These are phyloP conservation scores for Xylaria curta DNA, from an alignment of 495 filamentous ascomycete genomes.

Conservation along the genomic window DNA sequence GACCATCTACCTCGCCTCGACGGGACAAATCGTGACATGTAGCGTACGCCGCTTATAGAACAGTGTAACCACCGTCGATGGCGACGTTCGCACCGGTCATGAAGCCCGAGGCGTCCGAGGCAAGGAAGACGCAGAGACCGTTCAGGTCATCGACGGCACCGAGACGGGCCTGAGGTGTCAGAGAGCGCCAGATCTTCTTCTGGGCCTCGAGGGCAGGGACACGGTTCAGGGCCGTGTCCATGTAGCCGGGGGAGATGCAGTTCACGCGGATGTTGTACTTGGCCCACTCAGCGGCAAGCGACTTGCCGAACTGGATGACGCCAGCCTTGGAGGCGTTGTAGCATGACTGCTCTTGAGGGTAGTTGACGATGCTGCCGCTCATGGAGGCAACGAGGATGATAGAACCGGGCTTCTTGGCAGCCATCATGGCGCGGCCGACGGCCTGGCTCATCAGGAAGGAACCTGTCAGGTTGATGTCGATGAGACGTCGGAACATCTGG, in stretches of 20 bases:
- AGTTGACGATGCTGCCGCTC: conserved; percentile 80
- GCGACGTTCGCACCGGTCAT: conserved; percentile 82
- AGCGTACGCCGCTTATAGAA: conserved; percentile 41
- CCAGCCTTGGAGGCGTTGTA: conserved; percentile 84
- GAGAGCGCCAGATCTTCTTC: conserved; percentile 78
- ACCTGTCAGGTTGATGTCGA: conserved; percentile 79
- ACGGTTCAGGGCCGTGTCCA: conserved; percentile 79
- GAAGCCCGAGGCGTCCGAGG: conserved; percentile 74
- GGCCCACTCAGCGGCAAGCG: conserved; percentile 81
- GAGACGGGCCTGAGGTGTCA: conserved; percentile 76
- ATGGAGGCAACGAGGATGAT: conserved; percentile 79
- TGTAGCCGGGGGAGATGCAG: conserved; percentile 79
- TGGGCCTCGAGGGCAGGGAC: conserved; percentile 75
- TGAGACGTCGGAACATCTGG: conserved; percentile 69
- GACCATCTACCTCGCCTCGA: neutral
- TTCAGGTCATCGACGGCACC: conserved; percentile 80
- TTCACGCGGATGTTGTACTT: conserved; percentile 77
- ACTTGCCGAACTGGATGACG: conserved; percentile 77
- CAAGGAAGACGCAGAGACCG: conserved; percentile 77
- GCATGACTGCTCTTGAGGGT: conserved; percentile 76
- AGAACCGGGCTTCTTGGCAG: conserved; percentile 66
- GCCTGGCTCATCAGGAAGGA: conserved; percentile 73
- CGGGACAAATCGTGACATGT: neutral
- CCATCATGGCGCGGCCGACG: conserved; percentile 70
- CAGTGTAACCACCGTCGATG: conserved; percentile 69